Conservation (phyloP, 345 rosid genomes). For the Garcia nutans region DNA sequence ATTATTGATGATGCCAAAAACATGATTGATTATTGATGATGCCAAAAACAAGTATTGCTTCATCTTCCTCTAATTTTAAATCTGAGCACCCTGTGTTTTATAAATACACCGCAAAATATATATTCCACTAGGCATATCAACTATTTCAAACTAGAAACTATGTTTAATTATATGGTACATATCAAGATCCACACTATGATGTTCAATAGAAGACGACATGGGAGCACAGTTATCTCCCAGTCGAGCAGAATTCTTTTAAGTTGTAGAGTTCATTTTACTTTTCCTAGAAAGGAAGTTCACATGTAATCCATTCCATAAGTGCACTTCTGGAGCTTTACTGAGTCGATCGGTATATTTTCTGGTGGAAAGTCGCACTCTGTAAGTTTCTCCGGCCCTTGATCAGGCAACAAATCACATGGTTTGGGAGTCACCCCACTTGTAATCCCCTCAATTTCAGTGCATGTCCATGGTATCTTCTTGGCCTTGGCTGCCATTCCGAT, state of each 20-base stretch:
- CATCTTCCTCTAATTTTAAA: no score
- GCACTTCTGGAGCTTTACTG: constrained; percentile 56
- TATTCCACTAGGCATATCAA: background rate
- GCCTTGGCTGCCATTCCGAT: constrained; percentile 53
- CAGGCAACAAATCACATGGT: constrained; percentile 52
- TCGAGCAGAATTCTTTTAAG: background rate
- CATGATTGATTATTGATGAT: background rate
- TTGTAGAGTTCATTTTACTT: background rate
- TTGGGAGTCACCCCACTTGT: constrained; percentile 53
- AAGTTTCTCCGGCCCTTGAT: constrained; percentile 38
- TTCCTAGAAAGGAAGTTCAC: constrained; percentile 15
- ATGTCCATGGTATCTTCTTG: constrained; percentile 70
- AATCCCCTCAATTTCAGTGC: constrained; percentile 53
- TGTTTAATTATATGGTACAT: background rate
- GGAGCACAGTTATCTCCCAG: background rate
- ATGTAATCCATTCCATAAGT: constrained; percentile 31
- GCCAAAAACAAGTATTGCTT: no score
- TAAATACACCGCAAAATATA: background rate
- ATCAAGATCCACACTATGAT: background rate
- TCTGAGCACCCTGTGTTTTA: background rate
- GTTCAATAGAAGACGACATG: background rate
- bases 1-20: no score
- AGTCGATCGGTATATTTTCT: constrained; percentile 59
- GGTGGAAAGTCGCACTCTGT: constrained; percentile 60
- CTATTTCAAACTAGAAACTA: background rate